Conservation (phyloP, 257 asterid genomes). For the Apocynum venetum region DNA sequence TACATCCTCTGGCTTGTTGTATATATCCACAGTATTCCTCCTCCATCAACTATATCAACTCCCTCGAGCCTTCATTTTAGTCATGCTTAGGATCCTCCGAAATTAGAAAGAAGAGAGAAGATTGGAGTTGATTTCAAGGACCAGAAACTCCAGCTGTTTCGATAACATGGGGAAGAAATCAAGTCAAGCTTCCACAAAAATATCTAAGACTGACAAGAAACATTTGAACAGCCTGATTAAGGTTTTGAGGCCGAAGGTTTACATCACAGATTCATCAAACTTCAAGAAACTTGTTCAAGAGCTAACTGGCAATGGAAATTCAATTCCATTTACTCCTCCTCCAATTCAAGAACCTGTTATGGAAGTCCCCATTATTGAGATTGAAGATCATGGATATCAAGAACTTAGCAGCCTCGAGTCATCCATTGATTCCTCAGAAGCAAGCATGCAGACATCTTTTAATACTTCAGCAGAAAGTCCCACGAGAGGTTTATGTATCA, state of each 20-base stretch:
- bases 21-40: conserved; percentile 1
- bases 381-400: conserved; percentile 18
- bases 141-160: not conserved
- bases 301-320: conserved; percentile 39
- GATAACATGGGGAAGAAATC: conserved; percentile 38
- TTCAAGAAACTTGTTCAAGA: conserved; percentile 56
- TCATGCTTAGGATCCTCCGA: conserved; percentile 5
- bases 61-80: conserved; percentile 8
- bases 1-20: not conserved
- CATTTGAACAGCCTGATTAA: conserved; percentile 32
- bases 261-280: conserved; percentile 36
- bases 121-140: conserved; percentile 18
- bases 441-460: conserved; percentile 21
- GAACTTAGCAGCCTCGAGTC: conserved; percentile 27
- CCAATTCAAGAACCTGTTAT: conserved; percentile 8
- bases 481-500: conserved; percentile 26
- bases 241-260: conserved; percentile 41
- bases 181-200: conserved; percentile 27
- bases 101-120: conserved; percentile 14
- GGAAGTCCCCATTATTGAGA: conserved; percentile 13
- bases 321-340: conserved; percentile 12
- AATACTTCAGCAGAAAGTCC: conserved; percentile 28
- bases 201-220: conserved; percentile 34
- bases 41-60: conserved; percentile 16
- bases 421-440: conserved; percentile 38